These are phyloP conservation scores for Penicillium occitanis DNA, from an alignment of 2,329 filamentous ascomycete species.

Conservation along the genomic window DNA sequence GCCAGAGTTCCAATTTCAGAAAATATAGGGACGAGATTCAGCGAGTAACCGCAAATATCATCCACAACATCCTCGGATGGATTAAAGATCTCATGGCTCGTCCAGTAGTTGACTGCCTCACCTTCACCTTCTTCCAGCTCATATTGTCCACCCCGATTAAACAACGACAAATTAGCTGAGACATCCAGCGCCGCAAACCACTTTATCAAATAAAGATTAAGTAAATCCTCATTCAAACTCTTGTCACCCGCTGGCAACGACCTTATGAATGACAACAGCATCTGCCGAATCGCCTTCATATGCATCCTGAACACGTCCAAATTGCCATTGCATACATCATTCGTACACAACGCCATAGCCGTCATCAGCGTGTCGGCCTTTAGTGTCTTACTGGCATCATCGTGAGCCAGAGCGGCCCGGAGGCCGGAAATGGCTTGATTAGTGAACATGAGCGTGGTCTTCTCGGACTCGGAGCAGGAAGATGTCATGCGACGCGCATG, in stretches of 20 bases:
- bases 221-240: constrained; percentile 10
- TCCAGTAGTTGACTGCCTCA: constrained; percentile 15
- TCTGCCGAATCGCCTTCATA: constrained; percentile 29
- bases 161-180: constrained; percentile 29
- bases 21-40: constrained; percentile 31
- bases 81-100: constrained; percentile 3
- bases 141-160: constrained; percentile 7
- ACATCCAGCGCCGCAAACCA: constrained; percentile 34
- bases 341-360: constrained; percentile 34
- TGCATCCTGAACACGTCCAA: constrained; percentile 30
- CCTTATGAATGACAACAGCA: constrained; percentile 21
- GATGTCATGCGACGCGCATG: constrained; percentile 29
- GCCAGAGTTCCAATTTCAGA: constrained; percentile 26
- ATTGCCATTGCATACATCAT: constrained; percentile 37
- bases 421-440: constrained; percentile 30
- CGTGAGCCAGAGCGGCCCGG: constrained; percentile 24
- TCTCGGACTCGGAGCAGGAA: constrained; percentile 18
- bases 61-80: constrained; percentile 24
- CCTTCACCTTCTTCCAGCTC: constrained; percentile 15
- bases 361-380: constrained; percentile 30
- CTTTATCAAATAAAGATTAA: constrained; percentile 30
- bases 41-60: constrained; percentile 34
- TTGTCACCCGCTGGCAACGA: constrained; percentile 19
- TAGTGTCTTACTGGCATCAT: constrained; percentile 17
- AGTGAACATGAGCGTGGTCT: constrained; percentile 30